Evolutionary conservation across 2,329 filamentous ascomycete species (phyloP).

Genomic region (Nigrospora sphaerica): DNA sequence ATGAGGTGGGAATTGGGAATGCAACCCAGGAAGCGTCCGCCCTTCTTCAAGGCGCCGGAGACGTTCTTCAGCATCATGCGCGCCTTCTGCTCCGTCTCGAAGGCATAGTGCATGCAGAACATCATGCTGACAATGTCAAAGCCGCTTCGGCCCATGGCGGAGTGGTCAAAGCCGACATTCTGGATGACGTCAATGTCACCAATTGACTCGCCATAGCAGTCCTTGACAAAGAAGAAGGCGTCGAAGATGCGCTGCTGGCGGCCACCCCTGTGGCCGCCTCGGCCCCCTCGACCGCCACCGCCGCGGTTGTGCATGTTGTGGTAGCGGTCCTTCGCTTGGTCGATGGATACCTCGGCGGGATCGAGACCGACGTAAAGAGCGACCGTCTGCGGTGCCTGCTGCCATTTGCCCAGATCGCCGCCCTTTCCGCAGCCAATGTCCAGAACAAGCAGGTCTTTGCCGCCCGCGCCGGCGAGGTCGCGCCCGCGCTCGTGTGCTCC

Average conservation of each 20-base stretch:
- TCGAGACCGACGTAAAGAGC: slow-evolving; percentile 91
- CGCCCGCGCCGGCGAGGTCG: slow-evolving; percentile 29
- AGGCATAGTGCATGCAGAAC: slow-evolving; percentile 99
- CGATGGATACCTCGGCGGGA: slow-evolving; percentile 85
- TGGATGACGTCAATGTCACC: slow-evolving; percentile 74
- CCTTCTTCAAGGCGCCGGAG: slow-evolving; percentile 82
- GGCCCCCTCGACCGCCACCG: slow-evolving; percentile 40
- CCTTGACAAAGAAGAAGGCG: slow-evolving; percentile 81
- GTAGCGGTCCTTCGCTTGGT: slow-evolving; percentile 83
- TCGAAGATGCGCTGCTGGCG: slow-evolving; percentile 62
- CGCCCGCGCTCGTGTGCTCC: slow-evolving; percentile 48
- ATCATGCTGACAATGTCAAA: slow-evolving; percentile 98
- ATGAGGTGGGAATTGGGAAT: slow-evolving; percentile 97
- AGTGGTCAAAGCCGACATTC: slow-evolving; percentile 80
- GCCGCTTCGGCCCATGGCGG: slow-evolving; percentile 66
- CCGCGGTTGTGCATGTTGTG: slow-evolving; percentile 59
- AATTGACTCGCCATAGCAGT: slow-evolving; percentile 83
- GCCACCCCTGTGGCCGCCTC: slow-evolving; percentile 38
- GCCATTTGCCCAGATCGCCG: slow-evolving; percentile 92
- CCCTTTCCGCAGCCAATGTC: slow-evolving; percentile 97
- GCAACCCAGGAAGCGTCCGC: slow-evolving; percentile 86
- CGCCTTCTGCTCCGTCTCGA: slow-evolving; percentile 85
- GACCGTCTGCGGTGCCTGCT: slow-evolving; percentile 85
- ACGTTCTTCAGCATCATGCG: slow-evolving; percentile 92
- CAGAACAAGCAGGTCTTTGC: slow-evolving; percentile 67